Evolutionary conservation across 1,284 basidiomycete genomes (phyloP), one percentile per base, ranked within the genome.

Genomic region (Lignosus rhinocerotis): DNA sequence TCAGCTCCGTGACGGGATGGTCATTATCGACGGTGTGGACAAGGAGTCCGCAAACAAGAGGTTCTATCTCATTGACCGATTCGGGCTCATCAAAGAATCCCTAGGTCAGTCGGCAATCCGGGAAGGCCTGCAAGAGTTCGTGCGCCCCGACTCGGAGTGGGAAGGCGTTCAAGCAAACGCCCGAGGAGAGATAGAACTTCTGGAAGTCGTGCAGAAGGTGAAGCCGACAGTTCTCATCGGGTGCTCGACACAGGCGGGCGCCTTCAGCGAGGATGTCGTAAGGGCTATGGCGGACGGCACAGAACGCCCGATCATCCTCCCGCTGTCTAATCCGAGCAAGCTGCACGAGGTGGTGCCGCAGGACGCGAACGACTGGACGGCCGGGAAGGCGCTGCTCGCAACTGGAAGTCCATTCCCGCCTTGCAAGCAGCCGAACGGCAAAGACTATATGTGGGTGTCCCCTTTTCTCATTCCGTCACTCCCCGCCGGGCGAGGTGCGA

Each of bases 341-440:
- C 77, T 94, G 53, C 86, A 86, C 46, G 92, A 94, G 72, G 88
- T 90, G 2, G 81, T 86, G 59, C 92, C 92, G 3, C 78, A 82
- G 63, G 83, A 92, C 67, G 81, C 87, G 44, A 85, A 86, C 65
- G 78, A 85, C 25, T 94, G 92, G 93, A 89, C 88, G 0, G 72
- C 83, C 3, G 91, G 90, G 4, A 85, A 82, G 68, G 92, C 90
- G 16, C 75, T 94, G 39, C 74, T 94, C 51, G 89, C 91, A 0
- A 93, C 91, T 7, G 92, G 92, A 12, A 91, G 88, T 63, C 92
- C 92, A 0, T 95, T 94, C 76, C 83, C 82, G 6, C 85, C 85
- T 12, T 87, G 85, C n/a, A 85, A 85, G 72, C 81, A 82, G 75
- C 81, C 86, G 2, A 80, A 80, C 61, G 86, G 85, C 44, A 85